These are phyloP conservation scores for Penicillium paneum DNA, from an alignment of 2,329 filamentous ascomycete genomes.

Conservation along the genomic window DNA sequence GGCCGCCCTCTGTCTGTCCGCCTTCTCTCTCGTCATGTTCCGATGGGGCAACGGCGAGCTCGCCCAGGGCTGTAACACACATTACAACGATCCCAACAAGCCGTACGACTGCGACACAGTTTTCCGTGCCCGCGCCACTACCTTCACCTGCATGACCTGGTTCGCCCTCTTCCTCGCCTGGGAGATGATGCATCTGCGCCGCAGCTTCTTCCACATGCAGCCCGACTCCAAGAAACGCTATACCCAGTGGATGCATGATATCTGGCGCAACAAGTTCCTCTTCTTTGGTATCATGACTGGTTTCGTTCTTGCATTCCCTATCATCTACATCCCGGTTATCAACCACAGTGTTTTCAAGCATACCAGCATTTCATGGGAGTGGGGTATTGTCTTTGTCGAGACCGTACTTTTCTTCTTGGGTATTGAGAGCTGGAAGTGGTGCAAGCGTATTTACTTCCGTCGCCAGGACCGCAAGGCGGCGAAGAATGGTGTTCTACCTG, in stretches of 20 bases:
- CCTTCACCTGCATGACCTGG: slow-evolving; percentile 73
- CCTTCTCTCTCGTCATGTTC: slow-evolving; percentile 64
- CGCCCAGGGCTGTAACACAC: slow-evolving; percentile 59
- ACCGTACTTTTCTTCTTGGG: slow-evolving; percentile 61
- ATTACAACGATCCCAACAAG: slow-evolving; percentile 39
- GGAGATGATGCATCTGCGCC: slow-evolving; percentile 72
- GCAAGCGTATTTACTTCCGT: slow-evolving; percentile 57
- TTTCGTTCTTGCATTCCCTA: slow-evolving; percentile 57
- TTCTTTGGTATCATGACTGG: slow-evolving; percentile 63
- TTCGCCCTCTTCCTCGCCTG: slow-evolving; percentile 73
- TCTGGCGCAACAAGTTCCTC: slow-evolving; percentile 71
- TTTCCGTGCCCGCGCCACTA: slow-evolving; percentile 69
- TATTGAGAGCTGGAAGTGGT: slow-evolving; percentile 65
- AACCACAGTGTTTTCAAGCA: slow-evolving; percentile 66
- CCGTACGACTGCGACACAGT: slow-evolving; percentile 56
- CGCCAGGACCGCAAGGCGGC: slow-evolving; percentile 20
- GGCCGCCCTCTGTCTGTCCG: slow-evolving; percentile 63
- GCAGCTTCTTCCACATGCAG: slow-evolving; percentile 73
- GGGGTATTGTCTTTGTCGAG: slow-evolving; percentile 64
- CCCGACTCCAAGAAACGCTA: slow-evolving; percentile 59
- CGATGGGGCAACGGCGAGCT: slow-evolving; percentile 60
- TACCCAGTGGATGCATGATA: slow-evolving; percentile 64
- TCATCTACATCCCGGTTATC: slow-evolving; percentile 66
- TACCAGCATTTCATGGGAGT: slow-evolving; percentile 64
- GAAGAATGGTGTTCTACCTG: slow-evolving; percentile 3